Evolutionary conservation across 2,329 filamentous ascomycete species (phyloP).

Genomic region (Ceratocystis papillata): DNA sequence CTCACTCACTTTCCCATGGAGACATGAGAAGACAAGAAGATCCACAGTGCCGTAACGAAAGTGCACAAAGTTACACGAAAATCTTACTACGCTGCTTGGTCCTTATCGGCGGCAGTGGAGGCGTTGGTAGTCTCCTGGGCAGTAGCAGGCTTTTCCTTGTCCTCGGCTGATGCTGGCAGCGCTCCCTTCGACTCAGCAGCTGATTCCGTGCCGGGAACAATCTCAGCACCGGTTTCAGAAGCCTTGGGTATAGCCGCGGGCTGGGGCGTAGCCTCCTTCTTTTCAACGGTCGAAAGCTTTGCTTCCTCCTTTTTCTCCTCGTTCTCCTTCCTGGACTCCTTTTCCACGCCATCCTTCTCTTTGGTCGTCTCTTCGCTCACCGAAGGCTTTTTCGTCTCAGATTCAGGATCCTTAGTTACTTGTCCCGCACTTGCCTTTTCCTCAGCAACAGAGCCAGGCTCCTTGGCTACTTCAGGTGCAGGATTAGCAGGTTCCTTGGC

Average conservation of each 20-base stretch:
- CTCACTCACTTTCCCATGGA: neutral
- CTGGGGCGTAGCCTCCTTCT: conserved; percentile 22
- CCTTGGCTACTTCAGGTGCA: neutral
- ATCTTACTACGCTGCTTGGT: neutral
- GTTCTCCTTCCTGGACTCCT: conserved; percentile 23
- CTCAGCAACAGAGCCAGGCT: neutral
- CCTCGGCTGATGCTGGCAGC: neutral
- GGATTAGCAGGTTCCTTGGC: neutral
- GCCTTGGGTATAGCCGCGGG: neutral
- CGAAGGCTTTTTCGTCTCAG: conserved; percentile 26
- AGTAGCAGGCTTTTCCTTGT: neutral
- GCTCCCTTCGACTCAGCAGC: neutral
- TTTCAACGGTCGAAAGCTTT: conserved; percentile 21
- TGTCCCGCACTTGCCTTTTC: neutral
- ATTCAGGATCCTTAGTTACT: conserved; percentile 20
- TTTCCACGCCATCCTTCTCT: conserved; percentile 28
- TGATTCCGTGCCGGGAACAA: neutral
- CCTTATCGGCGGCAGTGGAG: neutral
- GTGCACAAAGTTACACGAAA: neutral
- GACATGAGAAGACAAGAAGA: neutral
- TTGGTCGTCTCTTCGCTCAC: conserved; percentile 25
- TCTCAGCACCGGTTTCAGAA: neutral
- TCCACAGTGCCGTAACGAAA: neutral
- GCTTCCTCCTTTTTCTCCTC: conserved; percentile 2
- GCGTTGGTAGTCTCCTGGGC: neutral